These are phyloP conservation scores for Salix caprea DNA, from an alignment of 345 rosid species.

Conservation along the genomic window DNA sequence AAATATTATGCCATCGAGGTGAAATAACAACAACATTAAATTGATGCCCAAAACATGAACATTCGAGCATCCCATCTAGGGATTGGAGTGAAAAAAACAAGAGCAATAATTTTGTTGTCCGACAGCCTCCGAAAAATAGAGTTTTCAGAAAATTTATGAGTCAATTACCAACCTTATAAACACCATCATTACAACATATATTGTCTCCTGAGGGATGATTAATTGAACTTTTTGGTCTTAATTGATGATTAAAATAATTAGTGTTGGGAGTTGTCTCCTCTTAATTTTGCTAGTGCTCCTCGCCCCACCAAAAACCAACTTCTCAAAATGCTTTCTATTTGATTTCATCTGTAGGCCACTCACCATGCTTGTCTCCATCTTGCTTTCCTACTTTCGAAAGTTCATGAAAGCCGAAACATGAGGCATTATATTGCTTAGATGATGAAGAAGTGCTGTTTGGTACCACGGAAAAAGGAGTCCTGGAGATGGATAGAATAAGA, in stretches of 20 bases:
- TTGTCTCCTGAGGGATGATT: constrained; percentile 32
- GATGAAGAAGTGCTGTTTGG: constrained; percentile 8
- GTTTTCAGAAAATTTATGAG: not conserved
- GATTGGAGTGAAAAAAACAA: not conserved
- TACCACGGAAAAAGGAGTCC: constrained; percentile 16
- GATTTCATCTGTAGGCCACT: constrained; percentile 49
- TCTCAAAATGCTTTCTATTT: constrained; percentile 9
- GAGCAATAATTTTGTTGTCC: not conserved
- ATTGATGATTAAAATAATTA: constrained; percentile 14
- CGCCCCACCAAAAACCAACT: constrained; percentile 30
- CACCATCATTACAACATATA: constrained; percentile 25
- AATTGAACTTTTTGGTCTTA: constrained; percentile 1
- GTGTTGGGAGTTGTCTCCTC: constrained; percentile 12
- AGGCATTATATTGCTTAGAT: constrained; percentile 18
- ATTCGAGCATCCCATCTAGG: too few species aligned
- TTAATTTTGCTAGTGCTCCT: constrained; percentile 27
- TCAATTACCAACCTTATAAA: constrained; percentile 19
- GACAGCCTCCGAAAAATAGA: constrained; percentile 9
- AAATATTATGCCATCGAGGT: too few species aligned
- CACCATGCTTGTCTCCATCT: constrained; percentile 38
- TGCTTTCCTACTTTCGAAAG: constrained; percentile 24
- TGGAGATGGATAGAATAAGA: not conserved
- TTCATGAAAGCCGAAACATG: constrained; percentile 40
- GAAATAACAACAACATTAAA: too few species aligned
- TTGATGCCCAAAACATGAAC: too few species aligned